Base-by-base conservation (phyloP, 1,284 basidiomycete genomes). In the Moesziomyces parantarcticus region DNA sequence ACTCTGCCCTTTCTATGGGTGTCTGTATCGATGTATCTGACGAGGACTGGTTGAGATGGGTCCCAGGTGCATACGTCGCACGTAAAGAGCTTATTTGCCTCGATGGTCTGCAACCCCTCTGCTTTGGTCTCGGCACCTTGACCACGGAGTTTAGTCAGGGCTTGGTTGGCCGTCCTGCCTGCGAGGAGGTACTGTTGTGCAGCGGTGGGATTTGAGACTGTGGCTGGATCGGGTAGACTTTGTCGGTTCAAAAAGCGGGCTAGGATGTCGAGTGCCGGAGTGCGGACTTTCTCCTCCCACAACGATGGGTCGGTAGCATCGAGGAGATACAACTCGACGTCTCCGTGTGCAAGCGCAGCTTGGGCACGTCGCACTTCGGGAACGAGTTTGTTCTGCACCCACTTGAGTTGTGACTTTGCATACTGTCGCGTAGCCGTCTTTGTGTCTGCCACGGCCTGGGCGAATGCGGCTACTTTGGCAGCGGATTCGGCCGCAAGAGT, bases 381-480 rank as follows among this genome's bases (percentile, higher is more conserved):
- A 10, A 97, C 83, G 6, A 99, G 85, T 84, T 97, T 95, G 81
- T 94, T 94, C 41, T 89, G 88, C 52, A 99, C 90, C 97, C 97
- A 99, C 50, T 91, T 90, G 40, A 94, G 87, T 83, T 99, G 97
- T 20, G 90, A 88, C 82, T 92, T 93, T 0, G 97, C 93, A 80
- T 99, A 99, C 84, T 94, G 92, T 20, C 92, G 86, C 1, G 96
- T 99, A 0, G 91, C 90, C 0, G 88, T 84, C 84, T 98, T 97
- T 89, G 94, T 97, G 21, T 87, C 87, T 41, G 91, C 89, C 1
- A 93, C 85, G 0, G 92, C 92, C 20, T 85, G 84, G 9, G 83
- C 63, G 75, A 92, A 92, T 18, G 16, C 34, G 40, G 29, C 16
- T 48, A 9, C 13, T 34, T 39, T 8, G 9, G 20, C 11, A 3